Evolutionary conservation across 768 basidiomycete species (phyloP), one percentile per base, ranked within the genome.

Genomic region (Tremella yokohamensis): DNA sequence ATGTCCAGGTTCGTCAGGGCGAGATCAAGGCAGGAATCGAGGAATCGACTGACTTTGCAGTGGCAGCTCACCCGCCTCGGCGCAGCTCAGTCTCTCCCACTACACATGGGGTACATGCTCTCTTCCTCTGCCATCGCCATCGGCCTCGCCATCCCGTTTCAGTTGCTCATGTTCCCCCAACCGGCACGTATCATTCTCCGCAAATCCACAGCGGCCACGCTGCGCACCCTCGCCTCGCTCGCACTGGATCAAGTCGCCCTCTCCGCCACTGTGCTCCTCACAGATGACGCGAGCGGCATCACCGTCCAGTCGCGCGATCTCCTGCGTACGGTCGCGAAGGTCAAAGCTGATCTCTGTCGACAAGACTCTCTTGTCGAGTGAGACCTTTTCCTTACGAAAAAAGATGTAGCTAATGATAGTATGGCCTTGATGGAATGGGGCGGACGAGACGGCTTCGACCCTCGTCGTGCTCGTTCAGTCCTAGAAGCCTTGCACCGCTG

Each of bases 71-170:
- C 54, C 16, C 44, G 54, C 4, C 34, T 29, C 19, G 20, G 44
- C n/a, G 20, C 15, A 15, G 54, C 47, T 18, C 54, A 47, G 18
- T 49, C 54, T 18, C 54, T 56, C 16, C 25, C 3, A 1, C 29
- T 56, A 49, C 54, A 56, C 34, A 42, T 56, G 2, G 54, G 54
- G 8, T 56, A 56, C 54, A 56, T 56, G 54, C 54, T 56, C 26
- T 48, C 54, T 11, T 26, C 54, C 42, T 47, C 54, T 2, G 25
- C 54, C 18, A 56, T 56, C 25, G 54, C 54, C 16, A 56, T 56
- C 16, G 54, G 44, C 16, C 20, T 56, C 12, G 54, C 54, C 19
- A 56, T 56, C 45, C 54, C 54, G 16, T 56, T 56, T 20, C 54
- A 56, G 26, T 42, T 56, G 13, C 19, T 56, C 15, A 26, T 56